Evolutionary conservation across 2,329 filamentous ascomycete species (phyloP).

Genomic region (Ophiostoma sp.): DNA sequence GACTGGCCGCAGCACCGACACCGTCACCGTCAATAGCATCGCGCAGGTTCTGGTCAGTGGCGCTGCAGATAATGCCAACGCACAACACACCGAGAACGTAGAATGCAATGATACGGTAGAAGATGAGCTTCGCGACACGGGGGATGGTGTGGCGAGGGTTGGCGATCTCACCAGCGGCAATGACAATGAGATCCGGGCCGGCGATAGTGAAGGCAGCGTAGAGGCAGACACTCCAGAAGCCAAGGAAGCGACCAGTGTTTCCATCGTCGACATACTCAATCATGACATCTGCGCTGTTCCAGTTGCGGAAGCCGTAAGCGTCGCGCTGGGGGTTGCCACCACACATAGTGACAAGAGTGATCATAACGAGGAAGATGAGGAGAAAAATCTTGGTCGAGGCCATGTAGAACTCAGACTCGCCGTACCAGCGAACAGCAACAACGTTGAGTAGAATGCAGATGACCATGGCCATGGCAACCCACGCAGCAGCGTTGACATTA

Average conservation of each 20-base stretch:
- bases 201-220: conserved; percentile 39
- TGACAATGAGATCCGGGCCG: conserved; percentile 59
- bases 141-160: conserved; percentile 63
- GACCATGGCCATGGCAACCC: not conserved
- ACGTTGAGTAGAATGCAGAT: conserved; percentile 23
- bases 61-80: conserved; percentile 61
- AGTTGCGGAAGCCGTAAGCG: conserved; percentile 41
- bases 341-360: conserved; percentile 52
- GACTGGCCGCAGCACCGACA: conserved; percentile 43
- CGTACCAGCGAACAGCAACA: conserved; percentile 35
- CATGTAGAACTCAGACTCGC: conserved; percentile 46
- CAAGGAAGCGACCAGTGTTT: conserved; percentile 34
- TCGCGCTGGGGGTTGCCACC: conserved; percentile 50
- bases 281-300: conserved; percentile 41
- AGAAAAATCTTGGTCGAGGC: conserved; percentile 42
- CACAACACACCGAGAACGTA: conserved; percentile 61
- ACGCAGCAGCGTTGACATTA: conserved; percentile 9
- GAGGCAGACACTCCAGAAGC: conserved; percentile 31
- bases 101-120: conserved; percentile 64
- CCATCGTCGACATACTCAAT: conserved; percentile 35
- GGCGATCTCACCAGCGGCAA: conserved; percentile 64
- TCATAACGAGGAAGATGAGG: conserved; percentile 52
- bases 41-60: conserved; percentile 42
- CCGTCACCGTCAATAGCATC: conserved; percentile 36
- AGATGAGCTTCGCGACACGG: conserved; percentile 61